Base-by-base conservation (phyloP, 495 filamentous ascomycete species). In the Aspergillus coremiiformis region DNA sequence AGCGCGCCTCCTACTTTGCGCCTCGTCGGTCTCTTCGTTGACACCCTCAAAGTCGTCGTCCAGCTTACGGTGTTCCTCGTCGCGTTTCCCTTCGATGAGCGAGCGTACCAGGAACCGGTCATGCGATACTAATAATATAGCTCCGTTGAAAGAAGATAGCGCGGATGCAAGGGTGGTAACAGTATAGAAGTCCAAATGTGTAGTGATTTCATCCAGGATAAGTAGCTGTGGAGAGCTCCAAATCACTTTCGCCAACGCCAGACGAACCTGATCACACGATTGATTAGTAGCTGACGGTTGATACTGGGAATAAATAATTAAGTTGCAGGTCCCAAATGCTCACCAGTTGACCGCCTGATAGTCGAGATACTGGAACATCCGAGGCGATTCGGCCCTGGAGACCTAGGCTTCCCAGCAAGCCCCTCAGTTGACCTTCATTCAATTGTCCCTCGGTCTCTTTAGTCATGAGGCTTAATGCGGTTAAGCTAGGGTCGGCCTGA, bases 201-300 rank as follows among this genome's bases (percentile, higher is more conserved):
- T 94, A 9, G 86, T 92, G 15, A 85, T 83, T 63, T 94, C 88
- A 60, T 94, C 88, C 8, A 94, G 78, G 12, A 94, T 76, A 20
- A 94, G 76, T 21, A 86, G 72, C 23, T 89, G 86, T 41, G 88
- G 88, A 10, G 75, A 69, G 33, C 66, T 71, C 79, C 83, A 84
- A 30, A 90, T 62, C 3, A 90, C 65, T 44, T 79, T 68, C 10
- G 86, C 86, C 37, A 93, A 68, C 27, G 86, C 81, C n/a, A 87
- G 67, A 15, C 87, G 76, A n/a, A 90, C 87, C 67, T 79, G 29
- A n/a, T n/a, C n/a, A n/a, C n/a, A n/a, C n/a, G n/a, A n/a, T n/a
- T n/a, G n/a, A n/a, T n/a, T n/a, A n/a, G n/a, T n/a, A n/a, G n/a
- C n/a, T n/a, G n/a, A n/a, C n/a, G n/a, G n/a, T n/a, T n/a, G n/a